Evolutionary conservation across 177 flowering plant species (phyloP).

Genomic region (Vitis hybrid): DNA sequence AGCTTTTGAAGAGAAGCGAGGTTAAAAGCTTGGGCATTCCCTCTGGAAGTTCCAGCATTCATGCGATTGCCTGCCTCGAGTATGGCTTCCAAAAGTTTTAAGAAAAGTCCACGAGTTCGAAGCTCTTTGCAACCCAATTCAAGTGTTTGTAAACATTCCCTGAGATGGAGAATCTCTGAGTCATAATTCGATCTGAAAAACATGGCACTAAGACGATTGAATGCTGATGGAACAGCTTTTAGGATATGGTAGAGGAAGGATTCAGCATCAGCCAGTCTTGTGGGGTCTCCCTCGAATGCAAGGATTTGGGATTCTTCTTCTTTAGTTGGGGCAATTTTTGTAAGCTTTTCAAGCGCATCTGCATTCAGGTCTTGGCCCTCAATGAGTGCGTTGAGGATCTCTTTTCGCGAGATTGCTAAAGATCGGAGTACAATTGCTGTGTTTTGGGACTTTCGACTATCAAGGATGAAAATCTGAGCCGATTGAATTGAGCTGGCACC

Average conservation of each 20-base stretch:
- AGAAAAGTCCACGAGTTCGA: constrained; percentile 59
- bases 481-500: constrained; percentile 14
- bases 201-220: constrained; percentile 68
- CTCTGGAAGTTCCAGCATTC: constrained; percentile 90
- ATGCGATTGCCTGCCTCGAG: constrained; percentile 90
- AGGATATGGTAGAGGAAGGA: constrained; percentile 74
- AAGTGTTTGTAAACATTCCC: constrained; percentile 55
- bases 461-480: constrained; percentile 59
- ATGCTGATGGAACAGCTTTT: constrained; percentile 65
- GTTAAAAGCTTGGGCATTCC: constrained; percentile 85
- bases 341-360: constrained; percentile 76
- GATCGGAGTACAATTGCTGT: constrained; percentile 78
- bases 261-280: constrained; percentile 81
- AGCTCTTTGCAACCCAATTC: constrained; percentile 79
- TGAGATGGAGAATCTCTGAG: constrained; percentile 48
- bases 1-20: constrained; percentile 76
- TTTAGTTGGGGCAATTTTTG: constrained; percentile 58
- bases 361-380: constrained; percentile 57
- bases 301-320: constrained; percentile 64
- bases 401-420: constrained; percentile 50
- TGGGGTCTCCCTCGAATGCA: constrained; percentile 54
- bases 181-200: constrained; percentile 57
- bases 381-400: constrained; percentile 54
- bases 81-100: constrained; percentile 85
- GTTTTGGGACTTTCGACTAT: constrained; percentile 79